phyloP scores from a whole-genome alignment of 163 green algal genomes.

The Chlorella variabilis region DNA sequence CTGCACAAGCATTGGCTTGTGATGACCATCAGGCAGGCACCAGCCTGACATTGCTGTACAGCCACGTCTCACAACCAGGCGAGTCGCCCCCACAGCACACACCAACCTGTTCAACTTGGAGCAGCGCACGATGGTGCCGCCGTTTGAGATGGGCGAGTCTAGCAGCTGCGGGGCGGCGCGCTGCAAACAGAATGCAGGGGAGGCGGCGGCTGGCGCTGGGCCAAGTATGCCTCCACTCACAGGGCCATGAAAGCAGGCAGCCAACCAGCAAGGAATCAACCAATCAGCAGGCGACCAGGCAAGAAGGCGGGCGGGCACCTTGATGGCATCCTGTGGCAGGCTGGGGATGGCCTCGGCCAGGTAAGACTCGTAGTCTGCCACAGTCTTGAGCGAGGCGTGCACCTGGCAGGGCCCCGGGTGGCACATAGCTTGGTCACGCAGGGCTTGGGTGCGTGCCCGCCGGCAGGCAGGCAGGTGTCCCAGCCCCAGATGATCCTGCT shows the following conservation, averaged over 20 bases:
- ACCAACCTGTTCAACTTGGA: conserved; percentile 31
- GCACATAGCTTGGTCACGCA: too few relatives aligned
- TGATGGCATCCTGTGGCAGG: conserved; percentile 10
- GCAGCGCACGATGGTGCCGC: conserved; percentile 24
- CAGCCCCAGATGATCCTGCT: too few relatives aligned
- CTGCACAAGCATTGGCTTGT: too few relatives aligned
- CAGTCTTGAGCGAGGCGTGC: conserved; percentile 6
- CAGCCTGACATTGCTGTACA: too few relatives aligned
- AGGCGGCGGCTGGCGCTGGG: neutral
- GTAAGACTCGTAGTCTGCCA: conserved; percentile 6
- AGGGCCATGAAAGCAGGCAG: neutral
- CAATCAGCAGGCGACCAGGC: neutral
- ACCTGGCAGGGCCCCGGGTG: neutral
- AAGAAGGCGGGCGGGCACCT: neutral
- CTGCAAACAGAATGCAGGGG: neutral
- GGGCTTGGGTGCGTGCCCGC: too few relatives aligned
- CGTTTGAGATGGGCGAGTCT: conserved; percentile 12
- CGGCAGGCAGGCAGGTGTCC: too few relatives aligned
- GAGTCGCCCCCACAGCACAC: too few relatives aligned
- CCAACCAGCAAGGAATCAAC: neutral
- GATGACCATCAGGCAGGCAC: neutral
- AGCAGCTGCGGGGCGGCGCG: neutral
- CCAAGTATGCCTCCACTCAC: too few relatives aligned
- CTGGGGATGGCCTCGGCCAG: neutral
- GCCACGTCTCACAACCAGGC: too few relatives aligned